A percentile compares a stretch with the other conserved stretches of the same genome.
Conservation (phyloP, 1,284 basidiomycete species). For the Papiliotrema nemorosa region DNA sequence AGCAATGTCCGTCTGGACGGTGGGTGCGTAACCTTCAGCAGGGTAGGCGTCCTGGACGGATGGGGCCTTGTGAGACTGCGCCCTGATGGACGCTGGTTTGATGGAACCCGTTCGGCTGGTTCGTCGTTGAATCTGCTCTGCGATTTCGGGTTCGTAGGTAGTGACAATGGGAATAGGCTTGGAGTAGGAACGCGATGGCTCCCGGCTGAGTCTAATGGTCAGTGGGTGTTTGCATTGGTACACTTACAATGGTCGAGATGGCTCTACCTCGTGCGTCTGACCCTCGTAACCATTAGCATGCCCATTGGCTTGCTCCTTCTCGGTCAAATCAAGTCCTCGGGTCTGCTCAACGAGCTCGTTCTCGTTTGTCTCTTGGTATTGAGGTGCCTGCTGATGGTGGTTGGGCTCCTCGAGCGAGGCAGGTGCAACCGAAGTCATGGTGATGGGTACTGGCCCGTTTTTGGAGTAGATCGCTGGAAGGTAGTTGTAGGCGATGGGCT, state of each 20-base stretch:
- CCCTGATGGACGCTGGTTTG: constrained; percentile 8
- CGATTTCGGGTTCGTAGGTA: constrained; percentile 31
- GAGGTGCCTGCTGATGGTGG: not conserved
- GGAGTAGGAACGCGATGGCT: constrained; percentile 44
- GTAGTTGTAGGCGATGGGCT: constrained; percentile 7
- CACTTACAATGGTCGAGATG: not conserved
- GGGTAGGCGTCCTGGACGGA: not conserved
- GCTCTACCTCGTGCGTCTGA: not conserved
- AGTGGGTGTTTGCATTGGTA: not conserved
- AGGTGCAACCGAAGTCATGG: no score
- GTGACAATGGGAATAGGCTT: constrained; percentile 39
- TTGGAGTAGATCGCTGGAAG: constrained; percentile 18
- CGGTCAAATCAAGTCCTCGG: constrained; percentile 1
- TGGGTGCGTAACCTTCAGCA: no score
- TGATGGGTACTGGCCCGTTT: no score
- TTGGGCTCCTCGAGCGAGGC: no score
- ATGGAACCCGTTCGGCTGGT: constrained; percentile 5
- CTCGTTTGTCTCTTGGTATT: not conserved
- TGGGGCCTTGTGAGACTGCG: not conserved
- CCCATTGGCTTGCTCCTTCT: not conserved
- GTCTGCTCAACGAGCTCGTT: not conserved
- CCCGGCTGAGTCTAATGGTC: constrained; percentile 10
- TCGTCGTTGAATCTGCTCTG: constrained; percentile 10
- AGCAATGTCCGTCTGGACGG: no score
- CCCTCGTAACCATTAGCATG: not conserved